Evolutionary conservation across 2,329 filamentous ascomycete genomes (phyloP).

Genomic region (Arthrobotrys sinensis): DNA sequence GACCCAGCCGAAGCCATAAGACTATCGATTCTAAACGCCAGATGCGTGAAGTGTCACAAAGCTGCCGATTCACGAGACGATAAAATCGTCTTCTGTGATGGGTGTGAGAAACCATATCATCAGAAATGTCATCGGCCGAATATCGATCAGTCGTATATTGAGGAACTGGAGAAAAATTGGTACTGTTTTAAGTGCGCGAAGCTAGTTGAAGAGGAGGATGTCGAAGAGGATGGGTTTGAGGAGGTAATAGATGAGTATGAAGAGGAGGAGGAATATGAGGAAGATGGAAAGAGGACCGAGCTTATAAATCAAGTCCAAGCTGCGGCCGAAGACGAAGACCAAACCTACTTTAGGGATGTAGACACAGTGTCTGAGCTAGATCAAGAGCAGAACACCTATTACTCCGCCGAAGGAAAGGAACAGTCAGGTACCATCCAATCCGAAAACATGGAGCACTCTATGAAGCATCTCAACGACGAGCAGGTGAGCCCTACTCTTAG

Average conservation of each 20-base stretch:
- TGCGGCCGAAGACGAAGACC: neutral
- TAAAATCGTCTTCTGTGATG: conserved; percentile 88
- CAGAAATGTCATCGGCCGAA: conserved; percentile 84
- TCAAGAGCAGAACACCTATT: neutral
- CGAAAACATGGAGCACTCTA: conserved; percentile 5
- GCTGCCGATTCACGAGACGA: conserved; percentile 81
- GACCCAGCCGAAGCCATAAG: conserved; percentile 66
- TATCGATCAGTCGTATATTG: conserved; percentile 79
- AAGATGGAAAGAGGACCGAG: conserved; percentile 35
- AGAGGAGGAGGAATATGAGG: conserved; percentile 61
- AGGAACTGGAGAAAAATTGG: conserved; percentile 79
- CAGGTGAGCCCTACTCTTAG: neutral
- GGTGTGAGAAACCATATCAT: conserved; percentile 84
- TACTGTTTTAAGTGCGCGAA: conserved; percentile 77
- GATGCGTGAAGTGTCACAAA: conserved; percentile 81
- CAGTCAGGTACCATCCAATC: neutral
- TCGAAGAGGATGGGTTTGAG: conserved; percentile 23
- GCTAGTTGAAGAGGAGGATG: conserved; percentile 67
- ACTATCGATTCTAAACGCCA: conserved; percentile 69
- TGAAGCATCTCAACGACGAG: neutral
- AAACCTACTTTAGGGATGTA: neutral
- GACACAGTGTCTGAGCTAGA: neutral
- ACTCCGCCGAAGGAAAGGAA: neutral
- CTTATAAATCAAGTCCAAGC: conserved; percentile 1
- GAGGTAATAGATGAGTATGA: conserved; percentile 39